Conservation (phyloP, 179 eudicot species). For the Beta macrorhiza region DNA sequence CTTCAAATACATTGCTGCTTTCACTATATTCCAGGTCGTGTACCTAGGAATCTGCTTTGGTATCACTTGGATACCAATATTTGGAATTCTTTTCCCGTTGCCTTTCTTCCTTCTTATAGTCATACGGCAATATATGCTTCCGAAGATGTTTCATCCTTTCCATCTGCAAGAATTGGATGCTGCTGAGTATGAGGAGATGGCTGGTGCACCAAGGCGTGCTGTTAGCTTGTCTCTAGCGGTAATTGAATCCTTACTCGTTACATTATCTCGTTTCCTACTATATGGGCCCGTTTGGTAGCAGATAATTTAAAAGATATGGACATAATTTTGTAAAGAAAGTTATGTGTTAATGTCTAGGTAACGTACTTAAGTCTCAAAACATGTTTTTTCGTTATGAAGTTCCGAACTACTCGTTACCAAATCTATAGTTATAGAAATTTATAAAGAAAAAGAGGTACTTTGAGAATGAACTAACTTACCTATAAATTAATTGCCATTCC, state of each 20-base stretch:
- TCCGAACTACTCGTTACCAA: too few species aligned
- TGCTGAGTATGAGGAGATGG: slow-evolving; percentile 81
- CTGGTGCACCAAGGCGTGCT: slow-evolving; percentile 41
- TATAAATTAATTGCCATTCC: too few species aligned
- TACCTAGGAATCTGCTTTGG: slow-evolving; percentile 67
- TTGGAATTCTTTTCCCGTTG: slow-evolving; percentile 77
- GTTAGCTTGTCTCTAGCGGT: slow-evolving; percentile 39
- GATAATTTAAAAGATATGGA: not conserved
- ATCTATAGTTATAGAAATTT: too few species aligned
- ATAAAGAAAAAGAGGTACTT: too few species aligned
- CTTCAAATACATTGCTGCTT: slow-evolving; percentile 50
- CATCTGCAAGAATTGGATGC: slow-evolving; percentile 69
- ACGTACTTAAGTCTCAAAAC: too few species aligned
- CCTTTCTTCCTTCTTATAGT: slow-evolving; percentile 62
- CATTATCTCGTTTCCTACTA: too few species aligned
- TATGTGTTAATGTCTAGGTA: too few species aligned
- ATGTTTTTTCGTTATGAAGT: too few species aligned
- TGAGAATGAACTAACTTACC: too few species aligned
- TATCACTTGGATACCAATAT: slow-evolving; percentile 82
- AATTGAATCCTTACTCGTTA: not conserved
- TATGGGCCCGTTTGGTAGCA: too few species aligned
- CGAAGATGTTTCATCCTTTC: slow-evolving; percentile 51
- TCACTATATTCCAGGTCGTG: slow-evolving; percentile 58
- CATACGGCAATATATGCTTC: slow-evolving; percentile 60
- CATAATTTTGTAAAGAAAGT: too few species aligned